Conservation (phyloP, 768 basidiomycete species). For the Pulveroboletus ravenelii region DNA sequence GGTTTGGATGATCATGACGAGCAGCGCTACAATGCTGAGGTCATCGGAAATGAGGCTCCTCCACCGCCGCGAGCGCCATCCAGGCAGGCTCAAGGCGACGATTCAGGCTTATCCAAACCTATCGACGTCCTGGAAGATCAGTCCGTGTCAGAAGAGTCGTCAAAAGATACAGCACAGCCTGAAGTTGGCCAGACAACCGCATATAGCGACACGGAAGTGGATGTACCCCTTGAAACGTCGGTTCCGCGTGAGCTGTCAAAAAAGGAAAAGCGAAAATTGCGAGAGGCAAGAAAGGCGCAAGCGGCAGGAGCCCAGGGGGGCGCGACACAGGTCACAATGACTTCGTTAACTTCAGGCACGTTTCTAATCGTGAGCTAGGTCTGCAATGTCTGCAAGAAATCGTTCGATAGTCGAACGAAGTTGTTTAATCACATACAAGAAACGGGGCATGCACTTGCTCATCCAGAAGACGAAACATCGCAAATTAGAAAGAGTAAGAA, state of each 20-base stretch:
- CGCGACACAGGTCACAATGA: constrained; percentile 7
- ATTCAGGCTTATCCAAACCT: not conserved
- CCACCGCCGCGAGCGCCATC: constrained; percentile 16
- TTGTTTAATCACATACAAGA: constrained; percentile 70
- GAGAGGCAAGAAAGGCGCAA: constrained; percentile 65
- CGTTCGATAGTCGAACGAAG: constrained; percentile 66
- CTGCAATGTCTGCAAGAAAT: constrained; percentile 66
- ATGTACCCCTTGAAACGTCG: not conserved
- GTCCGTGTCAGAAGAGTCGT: not conserved
- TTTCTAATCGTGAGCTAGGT: constrained; percentile 25
- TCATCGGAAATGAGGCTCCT: not conserved
- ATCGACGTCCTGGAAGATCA: constrained; percentile 7
- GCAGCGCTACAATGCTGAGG: constrained; percentile 10
- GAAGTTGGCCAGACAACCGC: constrained; percentile 1
- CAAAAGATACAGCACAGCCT: constrained; percentile 4
- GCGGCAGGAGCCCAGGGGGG: constrained; percentile 1
- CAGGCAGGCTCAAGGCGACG: not conserved
- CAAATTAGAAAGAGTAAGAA: constrained; percentile 36
- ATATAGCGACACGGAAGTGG: not conserved
- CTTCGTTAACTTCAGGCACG: not conserved
- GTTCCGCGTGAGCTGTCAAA: constrained; percentile 50
- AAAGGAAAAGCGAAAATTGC: constrained; percentile 73
- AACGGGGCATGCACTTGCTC: constrained; percentile 63
- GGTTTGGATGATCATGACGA: constrained; percentile 25
- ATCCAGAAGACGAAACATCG: constrained; percentile 24